Evolutionary conservation across 495 filamentous ascomycete species (phyloP), one percentile per base, ranked within the genome.

Genomic region (Pseudomonodictys pantanalensis): DNA sequence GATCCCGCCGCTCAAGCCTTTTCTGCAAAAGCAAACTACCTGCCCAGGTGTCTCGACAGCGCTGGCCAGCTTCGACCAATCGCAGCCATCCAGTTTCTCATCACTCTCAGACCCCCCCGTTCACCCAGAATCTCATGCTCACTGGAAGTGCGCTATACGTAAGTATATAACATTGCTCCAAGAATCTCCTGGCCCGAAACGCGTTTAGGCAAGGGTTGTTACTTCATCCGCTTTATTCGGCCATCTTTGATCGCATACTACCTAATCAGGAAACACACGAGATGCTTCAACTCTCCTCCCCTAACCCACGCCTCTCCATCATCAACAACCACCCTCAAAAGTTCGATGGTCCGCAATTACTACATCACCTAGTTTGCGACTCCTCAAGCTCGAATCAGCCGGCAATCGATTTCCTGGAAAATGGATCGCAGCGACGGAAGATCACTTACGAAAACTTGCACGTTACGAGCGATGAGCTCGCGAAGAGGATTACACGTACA

Each of bases 391-490:
- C 53, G 25, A 52, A 68, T 15, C 47, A 67, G 15, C 42, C 54
- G 29, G 85, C 85, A 6, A 78, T 91, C 44, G 87, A 90, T 15
- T 89, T 83, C 59, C 68, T 83, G 17, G 62, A 71, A 6, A 52
- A 73, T 12, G 73, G 79, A 51, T 81, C 78, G 43, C 65, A 56
- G 11, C 71, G 74, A 1, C 65, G 62, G 2, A 71, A 64, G 2
- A 56, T 88, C 11, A 81, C 84, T 0, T 91, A 89, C 64, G 42
- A 66, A 8, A 64, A 81, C 10, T 72, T 92, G n/a, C 81, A 90
- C 59, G 57, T 60, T 18, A 69, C 76, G 1, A 84, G 85, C 0
- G 73, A 81, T 17, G 52, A n/a, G 9, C 57, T 68, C 18, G 65
- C 65, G 22, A 43, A 26, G 20, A 64, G 25, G 24, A 57, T 68